These are phyloP conservation scores for Hyaloscypha hepaticicola DNA, from an alignment of 495 filamentous ascomycete genomes.

Conservation along the genomic window DNA sequence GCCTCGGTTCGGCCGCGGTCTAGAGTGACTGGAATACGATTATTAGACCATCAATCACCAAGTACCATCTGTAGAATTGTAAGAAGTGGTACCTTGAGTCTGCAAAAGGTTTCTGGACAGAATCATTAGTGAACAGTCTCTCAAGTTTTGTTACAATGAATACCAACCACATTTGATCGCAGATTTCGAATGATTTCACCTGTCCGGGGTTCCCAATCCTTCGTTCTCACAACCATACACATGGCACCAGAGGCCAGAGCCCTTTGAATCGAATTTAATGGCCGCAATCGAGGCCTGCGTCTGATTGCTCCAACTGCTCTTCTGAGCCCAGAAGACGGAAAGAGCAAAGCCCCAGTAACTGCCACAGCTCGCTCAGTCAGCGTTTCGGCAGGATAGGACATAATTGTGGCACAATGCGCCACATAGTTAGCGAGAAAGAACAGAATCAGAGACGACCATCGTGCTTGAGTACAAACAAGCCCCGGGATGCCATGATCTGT, in stretches of 20 bases:
- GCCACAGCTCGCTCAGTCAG: not conserved
- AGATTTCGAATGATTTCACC: slow-evolving; percentile 19
- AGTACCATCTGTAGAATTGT: not conserved
- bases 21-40: too few species aligned
- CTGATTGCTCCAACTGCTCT: slow-evolving; percentile 12
- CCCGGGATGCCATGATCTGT: not conserved
- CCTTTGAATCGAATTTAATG: not conserved
- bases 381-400: not conserved
- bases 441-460: not conserved
- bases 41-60: too few species aligned
- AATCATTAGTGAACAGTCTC: not conserved
- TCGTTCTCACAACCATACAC: slow-evolving; percentile 34
- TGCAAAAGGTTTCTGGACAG: not conserved
- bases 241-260: slow-evolving; percentile 31
- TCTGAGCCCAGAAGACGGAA: slow-evolving; percentile 9
- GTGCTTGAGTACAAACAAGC: not conserved
- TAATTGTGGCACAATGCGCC: slow-evolving; percentile 16
- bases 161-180: too few species aligned
- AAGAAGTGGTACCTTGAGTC: not conserved
- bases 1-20: too few species aligned
- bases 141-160: too few species aligned
- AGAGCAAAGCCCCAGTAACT: slow-evolving; percentile 12
- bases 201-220: slow-evolving; percentile 13
- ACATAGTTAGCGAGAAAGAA: not conserved
- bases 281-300: not conserved